Conservation (phyloP, 306 rosid genomes). For the Styphnolobium japonicum region DNA sequence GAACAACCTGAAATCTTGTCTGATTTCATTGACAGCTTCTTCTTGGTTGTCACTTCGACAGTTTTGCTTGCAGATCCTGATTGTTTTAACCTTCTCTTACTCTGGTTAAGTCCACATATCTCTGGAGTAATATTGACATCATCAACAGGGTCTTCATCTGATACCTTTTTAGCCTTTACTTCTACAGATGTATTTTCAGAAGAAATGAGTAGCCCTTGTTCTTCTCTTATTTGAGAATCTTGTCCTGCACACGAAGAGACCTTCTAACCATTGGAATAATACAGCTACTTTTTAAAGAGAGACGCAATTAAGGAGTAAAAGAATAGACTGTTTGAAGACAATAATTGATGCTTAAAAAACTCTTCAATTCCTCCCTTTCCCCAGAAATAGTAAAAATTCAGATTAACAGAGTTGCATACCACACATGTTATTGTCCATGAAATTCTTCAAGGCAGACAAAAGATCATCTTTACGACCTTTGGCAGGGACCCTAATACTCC, state of each 20-base stretch:
- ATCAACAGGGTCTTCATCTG: conserved; percentile 37
- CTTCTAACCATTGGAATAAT: conserved; percentile 20
- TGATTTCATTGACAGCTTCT: conserved; percentile 45
- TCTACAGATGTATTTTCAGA: conserved; percentile 33
- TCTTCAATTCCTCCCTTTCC: background rate
- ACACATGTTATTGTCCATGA: conserved; percentile 45
- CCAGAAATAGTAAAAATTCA: background rate
- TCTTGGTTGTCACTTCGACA: conserved; percentile 40
- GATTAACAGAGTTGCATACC: conserved; percentile 44
- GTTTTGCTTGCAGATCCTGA: conserved; percentile 30
- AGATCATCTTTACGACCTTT: conserved; percentile 82
- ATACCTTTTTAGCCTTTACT: conserved; percentile 25
- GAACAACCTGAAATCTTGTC: conserved; percentile 55
- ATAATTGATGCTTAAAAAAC: background rate
- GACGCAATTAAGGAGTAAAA: background rate
- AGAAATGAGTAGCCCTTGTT: conserved; percentile 32
- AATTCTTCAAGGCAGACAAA: conserved; percentile 67
- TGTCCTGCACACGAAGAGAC: conserved; percentile 47
- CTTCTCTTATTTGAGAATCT: conserved; percentile 40
- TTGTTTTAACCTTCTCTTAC: conserved; percentile 49
- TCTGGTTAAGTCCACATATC: conserved; percentile 31
- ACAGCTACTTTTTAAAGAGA: background rate
- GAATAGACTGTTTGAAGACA: background rate
- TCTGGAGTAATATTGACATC: conserved; percentile 39
- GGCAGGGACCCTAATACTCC: conserved; percentile 65